Conservation (phyloP, 1,284 basidiomycete species). For the Lignosus rhinocerotis region DNA sequence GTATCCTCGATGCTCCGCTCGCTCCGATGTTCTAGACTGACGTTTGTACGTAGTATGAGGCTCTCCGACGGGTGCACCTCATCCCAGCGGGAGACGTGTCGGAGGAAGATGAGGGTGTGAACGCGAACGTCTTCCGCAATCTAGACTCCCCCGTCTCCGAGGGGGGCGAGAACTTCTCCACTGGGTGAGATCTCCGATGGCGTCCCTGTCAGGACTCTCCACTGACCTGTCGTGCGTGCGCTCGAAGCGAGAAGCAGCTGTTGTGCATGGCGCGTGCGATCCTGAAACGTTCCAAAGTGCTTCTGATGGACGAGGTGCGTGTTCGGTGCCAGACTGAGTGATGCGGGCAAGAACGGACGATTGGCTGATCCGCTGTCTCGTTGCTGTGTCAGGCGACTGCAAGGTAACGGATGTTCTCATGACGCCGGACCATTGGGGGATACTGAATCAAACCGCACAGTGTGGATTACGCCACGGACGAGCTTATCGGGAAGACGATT, state of each 20-base stretch:
- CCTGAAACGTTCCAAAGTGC: slow-evolving; percentile 69
- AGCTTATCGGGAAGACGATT: slow-evolving; percentile 73
- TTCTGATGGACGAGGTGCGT: slow-evolving; percentile 82
- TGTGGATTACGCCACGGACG: slow-evolving; percentile 78
- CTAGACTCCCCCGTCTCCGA: slow-evolving; percentile 85
- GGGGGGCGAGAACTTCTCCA: slow-evolving; percentile 94
- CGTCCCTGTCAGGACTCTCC: neutral
- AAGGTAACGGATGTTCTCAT: slow-evolving; percentile 39
- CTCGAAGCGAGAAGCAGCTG: slow-evolving; percentile 72
- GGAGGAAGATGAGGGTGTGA: slow-evolving; percentile 57
- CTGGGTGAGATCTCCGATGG: slow-evolving; percentile 73
- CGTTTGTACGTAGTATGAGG: slow-evolving; percentile 67
- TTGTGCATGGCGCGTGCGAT: slow-evolving; percentile 86
- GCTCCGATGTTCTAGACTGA: neutral
- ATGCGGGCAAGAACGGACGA: neutral
- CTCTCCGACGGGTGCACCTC: slow-evolving; percentile 85
- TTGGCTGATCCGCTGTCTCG: slow-evolving; percentile 10
- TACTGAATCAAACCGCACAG: slow-evolving; percentile 34
- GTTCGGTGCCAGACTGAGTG: slow-evolving; percentile 8
- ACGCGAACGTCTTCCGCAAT: slow-evolving; percentile 85
- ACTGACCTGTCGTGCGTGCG: slow-evolving; percentile 7
- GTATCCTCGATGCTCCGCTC: slow-evolving; percentile 1
- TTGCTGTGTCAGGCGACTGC: slow-evolving; percentile 56
- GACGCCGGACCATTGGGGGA: slow-evolving; percentile 4
- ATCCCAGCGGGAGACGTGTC: slow-evolving; percentile 62